Evolutionary conservation across 2,329 filamentous ascomycete genomes (phyloP), one percentile per base, ranked within the genome.

Genomic region (Boeremia lycopersici): DNA sequence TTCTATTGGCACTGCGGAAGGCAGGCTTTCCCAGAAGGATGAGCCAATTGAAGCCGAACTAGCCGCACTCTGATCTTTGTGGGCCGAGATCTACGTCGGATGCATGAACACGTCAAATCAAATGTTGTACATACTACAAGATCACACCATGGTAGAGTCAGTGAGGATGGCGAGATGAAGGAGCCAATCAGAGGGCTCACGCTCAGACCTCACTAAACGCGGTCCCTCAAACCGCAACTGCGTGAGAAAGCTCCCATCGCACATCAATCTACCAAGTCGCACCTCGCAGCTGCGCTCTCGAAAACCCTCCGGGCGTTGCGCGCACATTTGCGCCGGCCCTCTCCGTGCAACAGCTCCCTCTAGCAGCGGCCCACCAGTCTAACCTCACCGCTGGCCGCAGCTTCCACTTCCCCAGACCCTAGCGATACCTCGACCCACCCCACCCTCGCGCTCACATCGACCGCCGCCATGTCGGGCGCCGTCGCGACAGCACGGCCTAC

Each of bases 401-500:
- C 53, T 56, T 53, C 50, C 50, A 40, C 26, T 53, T 56, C 53
- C 53, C 53, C 53, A 56, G 42, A 46, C 26, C 44, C 43, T 30
- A 53, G 43, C 43, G 15, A 15, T 43, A 15, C 26, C 53, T 38
- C 34, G 44, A 36, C 28, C 47, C 53, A 56, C 53, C 39, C 40
- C 46, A 23, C 49, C 25, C 39, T 19, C 28, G 31, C 41, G 30
- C 38, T 36, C 35, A 48, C 53, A 34, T 30, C 44, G 44, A 38
- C 42, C 25, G 23, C 50, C 45, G 60, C 45, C 62, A 74, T 74
- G 72, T 74, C 72, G 51, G 65, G 67, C 57, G 57, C 72, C 40
- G 63, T 69, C 29, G 72, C 65, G 13, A 60, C 69, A 42, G 66
- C 68, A 30, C 71, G 74, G 47, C 73, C 73, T 13, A 58, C 68